These are phyloP conservation scores for Tylopilus sp. DNA, from an alignment of 768 basidiomycete genomes.

Conservation along the genomic window DNA sequence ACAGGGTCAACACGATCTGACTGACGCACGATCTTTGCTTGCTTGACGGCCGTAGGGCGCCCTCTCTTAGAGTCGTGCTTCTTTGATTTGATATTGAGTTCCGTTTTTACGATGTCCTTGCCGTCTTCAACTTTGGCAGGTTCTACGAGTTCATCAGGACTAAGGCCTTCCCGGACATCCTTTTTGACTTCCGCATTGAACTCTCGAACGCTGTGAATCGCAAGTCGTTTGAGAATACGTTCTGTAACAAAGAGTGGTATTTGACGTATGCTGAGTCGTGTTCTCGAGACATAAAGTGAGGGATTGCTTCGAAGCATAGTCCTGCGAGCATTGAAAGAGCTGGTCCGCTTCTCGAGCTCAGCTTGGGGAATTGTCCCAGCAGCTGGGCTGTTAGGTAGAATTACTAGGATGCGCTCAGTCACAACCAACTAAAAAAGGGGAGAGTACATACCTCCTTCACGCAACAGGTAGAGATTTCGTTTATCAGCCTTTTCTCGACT, in stretches of 20 bases:
- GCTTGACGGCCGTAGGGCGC: slow-evolving; percentile 60
- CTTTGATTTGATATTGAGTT: slow-evolving; percentile 22
- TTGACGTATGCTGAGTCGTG: slow-evolving; percentile 90
- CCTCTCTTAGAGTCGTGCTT: slow-evolving; percentile 23
- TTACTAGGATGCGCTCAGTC: slow-evolving; percentile 50
- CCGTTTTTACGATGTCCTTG: slow-evolving; percentile 28
- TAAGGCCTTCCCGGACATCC: slow-evolving; percentile 57
- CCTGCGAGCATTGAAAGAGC: slow-evolving; percentile 82
- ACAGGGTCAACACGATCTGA: slow-evolving; percentile 84
- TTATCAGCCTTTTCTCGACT: slow-evolving; percentile 88
- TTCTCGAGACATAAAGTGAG: slow-evolving; percentile 90
- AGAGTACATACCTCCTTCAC: slow-evolving; percentile 77
- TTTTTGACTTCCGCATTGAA: slow-evolving; percentile 79
- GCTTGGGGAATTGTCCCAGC: slow-evolving; percentile 64
- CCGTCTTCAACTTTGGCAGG: slow-evolving; percentile 29
- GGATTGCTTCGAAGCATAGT: slow-evolving; percentile 87
- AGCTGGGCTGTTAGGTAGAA: slow-evolving; percentile 83
- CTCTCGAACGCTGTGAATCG: slow-evolving; percentile 70
- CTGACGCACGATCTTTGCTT: slow-evolving; percentile 91
- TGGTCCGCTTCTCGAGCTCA: slow-evolving; percentile 83
- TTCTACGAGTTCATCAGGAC: slow-evolving; percentile 66
- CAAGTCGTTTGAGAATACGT: slow-evolving; percentile 83
- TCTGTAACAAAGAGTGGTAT: slow-evolving; percentile 90
- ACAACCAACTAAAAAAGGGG: background rate
- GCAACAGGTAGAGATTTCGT: slow-evolving; percentile 90